These are phyloP conservation scores for Phialocephala subalpina DNA, from an alignment of 2,329 filamentous ascomycete species.

Conservation along the genomic window DNA sequence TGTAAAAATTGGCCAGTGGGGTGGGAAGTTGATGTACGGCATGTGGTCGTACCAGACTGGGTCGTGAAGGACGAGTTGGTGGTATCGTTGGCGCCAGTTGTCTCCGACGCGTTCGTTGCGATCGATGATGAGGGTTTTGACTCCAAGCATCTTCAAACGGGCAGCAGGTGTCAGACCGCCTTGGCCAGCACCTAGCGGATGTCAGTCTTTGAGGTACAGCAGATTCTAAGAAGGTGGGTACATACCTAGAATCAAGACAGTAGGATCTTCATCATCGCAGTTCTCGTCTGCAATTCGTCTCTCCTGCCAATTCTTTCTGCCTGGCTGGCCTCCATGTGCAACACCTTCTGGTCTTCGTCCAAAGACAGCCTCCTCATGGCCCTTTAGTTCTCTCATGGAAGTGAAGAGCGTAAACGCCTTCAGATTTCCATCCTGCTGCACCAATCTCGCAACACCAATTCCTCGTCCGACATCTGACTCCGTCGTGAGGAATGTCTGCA, in stretches of 20 bases:
- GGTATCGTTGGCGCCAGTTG: slow-evolving; percentile 69
- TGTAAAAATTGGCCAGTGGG: slow-evolving; percentile 73
- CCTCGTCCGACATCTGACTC: slow-evolving; percentile 61
- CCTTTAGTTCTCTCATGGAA: slow-evolving; percentile 59
- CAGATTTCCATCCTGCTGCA: slow-evolving; percentile 54
- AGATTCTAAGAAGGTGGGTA: not conserved
- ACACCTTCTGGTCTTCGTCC: slow-evolving; percentile 60
- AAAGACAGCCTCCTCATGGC: slow-evolving; percentile 57
- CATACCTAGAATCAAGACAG: slow-evolving; percentile 67
- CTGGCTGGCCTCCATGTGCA: slow-evolving; percentile 58
- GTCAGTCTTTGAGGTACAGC: not conserved
- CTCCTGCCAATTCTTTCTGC: slow-evolving; percentile 67
- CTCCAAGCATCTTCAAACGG: slow-evolving; percentile 64
- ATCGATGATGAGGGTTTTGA: slow-evolving; percentile 66
- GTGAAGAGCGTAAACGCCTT: slow-evolving; percentile 72
- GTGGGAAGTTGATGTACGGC: slow-evolving; percentile 70
- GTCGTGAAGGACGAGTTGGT: slow-evolving; percentile 72
- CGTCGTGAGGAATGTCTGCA: slow-evolving; percentile 64
- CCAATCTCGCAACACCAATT: slow-evolving; percentile 61
- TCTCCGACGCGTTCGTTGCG: slow-evolving; percentile 65
- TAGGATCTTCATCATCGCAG: slow-evolving; percentile 56
- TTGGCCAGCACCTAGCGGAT: slow-evolving; percentile 62
- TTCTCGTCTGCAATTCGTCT: slow-evolving; percentile 55
- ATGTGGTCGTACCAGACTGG: slow-evolving; percentile 66
- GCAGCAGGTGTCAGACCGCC: slow-evolving; percentile 65